Evolutionary conservation across 192 early-diverging fungal genomes (phyloP), one percentile per base, ranked within the genome.

Genomic region (Coemansia sp.): DNA sequence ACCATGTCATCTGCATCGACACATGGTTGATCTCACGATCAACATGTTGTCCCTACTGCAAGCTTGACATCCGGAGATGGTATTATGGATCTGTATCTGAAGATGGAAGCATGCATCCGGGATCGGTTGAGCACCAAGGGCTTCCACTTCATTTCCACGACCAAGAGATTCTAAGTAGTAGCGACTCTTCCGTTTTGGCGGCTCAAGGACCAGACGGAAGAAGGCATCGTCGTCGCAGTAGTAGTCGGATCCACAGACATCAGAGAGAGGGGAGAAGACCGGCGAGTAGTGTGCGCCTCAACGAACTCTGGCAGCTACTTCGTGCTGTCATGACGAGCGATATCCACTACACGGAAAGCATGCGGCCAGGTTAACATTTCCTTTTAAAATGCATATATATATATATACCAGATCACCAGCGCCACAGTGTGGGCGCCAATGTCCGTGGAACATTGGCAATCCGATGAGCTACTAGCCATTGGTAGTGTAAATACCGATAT

Each of bases 1-100:
- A 88, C 71, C 91, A 92, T 67, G 72, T 79, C 15, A 71, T 79
- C 21, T 92, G 91, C 60, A 85, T 92, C 43, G 91, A 92, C 57
- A 85, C 69, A 21, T 85, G 82, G 82, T 71, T 84, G n/a, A 84
- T 85, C 12, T 79, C 77, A n/a, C 72, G 77, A 48, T 84, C 82
- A 11, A 76, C 77, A 14, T 72, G 75, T 62, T 84, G 82, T n/a
- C 82, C 82, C 5, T 79, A 84, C 63, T 84, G 82, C 59, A 84
- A 84, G 66, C 58, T 79, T 34, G 82, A 84, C 59, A 77, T 80
- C 34, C 62, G 70, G 67, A 76, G 68, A 62, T 85, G 74, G 77
- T 73, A 71, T 61, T 74, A 83, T 41, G 80, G 80, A 16, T 59
- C 80, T n/a, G 71, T 63, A 7, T 21, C 62, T n/a, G 71, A 68